Base-by-base conservation (phyloP, 2,329 filamentous ascomycete genomes). In the Alternaria incomplexa region DNA sequence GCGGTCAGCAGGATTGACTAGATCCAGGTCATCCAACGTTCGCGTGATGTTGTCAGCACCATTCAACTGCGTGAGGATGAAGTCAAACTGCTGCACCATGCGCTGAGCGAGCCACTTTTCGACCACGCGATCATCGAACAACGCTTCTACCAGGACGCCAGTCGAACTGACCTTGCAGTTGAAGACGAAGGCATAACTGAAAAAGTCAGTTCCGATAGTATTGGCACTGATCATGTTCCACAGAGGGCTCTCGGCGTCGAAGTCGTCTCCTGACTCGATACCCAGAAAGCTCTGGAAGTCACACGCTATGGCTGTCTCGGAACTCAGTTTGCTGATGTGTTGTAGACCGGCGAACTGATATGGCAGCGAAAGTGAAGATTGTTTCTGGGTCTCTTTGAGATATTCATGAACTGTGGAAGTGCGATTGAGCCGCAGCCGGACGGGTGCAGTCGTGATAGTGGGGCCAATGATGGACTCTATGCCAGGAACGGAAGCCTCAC, bases 201-300 rank as follows among this genome's bases (percentile, higher is more conserved):
- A 78, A 56, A 79, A 79, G 56, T 77, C 75, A 1, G 76, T 77
- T 13, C 75, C 75, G 51, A 77, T 68, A 4, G 72, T 74, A 5
- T 75, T 77, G 9, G 71, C 73, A 56, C 73, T 76, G 50, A 77
- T 67, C 56, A 77, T 72, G 45, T 74, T 65, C 76, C 76, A 79
- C 4, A 78, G 59, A 12, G 68, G 68, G 25, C 71, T 71, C 13
- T 75, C 68, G 1, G 70, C 64, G 53, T 78, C 73, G 56, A 73
- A 67, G 28, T 69, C 71, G 28, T 78, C 74, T 3, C 71, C 74
- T n/a, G 72, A 67, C 13, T 72, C 72, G 20, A 85, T 83, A 1
- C 82, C 81, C 4, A 85, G 73, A 6, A 85, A 67, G 58, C 83
- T 85, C 53, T 83, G 80, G 70, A 85, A 83, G 20, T 83, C 77